Percentiles rank a stretch among this genome's conserved stretches.
phyloP scores from a whole-genome alignment of 371 early-diverging fungal species.

The Mortierella sp. region DNA sequence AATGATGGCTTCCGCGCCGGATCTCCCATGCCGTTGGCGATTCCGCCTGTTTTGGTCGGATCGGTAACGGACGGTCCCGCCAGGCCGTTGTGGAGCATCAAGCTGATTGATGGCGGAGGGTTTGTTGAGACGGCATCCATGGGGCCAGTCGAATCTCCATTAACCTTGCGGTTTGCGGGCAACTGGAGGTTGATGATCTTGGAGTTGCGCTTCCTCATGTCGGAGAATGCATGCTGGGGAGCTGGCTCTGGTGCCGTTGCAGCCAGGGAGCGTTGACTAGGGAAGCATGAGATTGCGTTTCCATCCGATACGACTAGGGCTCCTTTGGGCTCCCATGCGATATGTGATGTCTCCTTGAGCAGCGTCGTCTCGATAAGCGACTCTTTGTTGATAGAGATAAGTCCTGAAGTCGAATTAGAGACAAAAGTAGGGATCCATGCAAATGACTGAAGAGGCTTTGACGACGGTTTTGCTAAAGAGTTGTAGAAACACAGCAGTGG shows the following conservation, averaged over 20 bases:
- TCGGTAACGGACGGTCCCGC: slow-evolving; percentile 20
- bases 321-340: slow-evolving; percentile 76
- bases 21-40: slow-evolving; percentile 13
- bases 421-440: slow-evolving; percentile 70
- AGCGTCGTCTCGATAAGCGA: slow-evolving; percentile 68
- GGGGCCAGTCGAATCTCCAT: slow-evolving; percentile 18
- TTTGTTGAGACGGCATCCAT: slow-evolving; percentile 5
- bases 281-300: slow-evolving; percentile 52
- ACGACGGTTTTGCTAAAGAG: slow-evolving; percentile 60
- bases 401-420: slow-evolving; percentile 52
- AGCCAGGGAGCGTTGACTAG: slow-evolving; percentile 38
- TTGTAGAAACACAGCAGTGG: not conserved
- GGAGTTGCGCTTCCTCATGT: slow-evolving; percentile 46
- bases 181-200: slow-evolving; percentile 45
- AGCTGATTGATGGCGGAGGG: slow-evolving; percentile 33
- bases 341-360: slow-evolving; percentile 72
- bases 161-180: slow-evolving; percentile 42
- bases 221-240: slow-evolving; percentile 42
- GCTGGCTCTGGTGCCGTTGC: slow-evolving; percentile 45
- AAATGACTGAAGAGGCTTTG: slow-evolving; percentile 67
- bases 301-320: slow-evolving; percentile 68
- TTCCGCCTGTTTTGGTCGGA: slow-evolving; percentile 17
- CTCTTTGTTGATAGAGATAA: slow-evolving; percentile 72
- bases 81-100: slow-evolving; percentile 27
- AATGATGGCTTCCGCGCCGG: slow-evolving; percentile 17